These are phyloP conservation scores for Tephrocybe sp. DNA, from an alignment of 768 basidiomycete species.

Conservation along the genomic window DNA sequence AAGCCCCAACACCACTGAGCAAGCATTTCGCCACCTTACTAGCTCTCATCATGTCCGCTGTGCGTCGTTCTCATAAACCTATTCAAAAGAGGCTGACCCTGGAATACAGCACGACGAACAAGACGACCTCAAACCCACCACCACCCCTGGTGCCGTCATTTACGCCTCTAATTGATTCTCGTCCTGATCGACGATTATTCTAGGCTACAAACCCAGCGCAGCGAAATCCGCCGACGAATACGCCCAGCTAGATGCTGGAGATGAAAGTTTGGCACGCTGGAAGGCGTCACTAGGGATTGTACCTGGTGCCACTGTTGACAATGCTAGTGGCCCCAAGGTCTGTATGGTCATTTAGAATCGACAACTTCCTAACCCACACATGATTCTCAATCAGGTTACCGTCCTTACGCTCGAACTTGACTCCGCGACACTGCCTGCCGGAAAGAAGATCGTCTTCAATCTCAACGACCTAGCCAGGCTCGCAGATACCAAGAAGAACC, in stretches of 20 bases:
- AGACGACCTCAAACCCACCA: constrained; percentile 64
- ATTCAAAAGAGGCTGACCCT: constrained; percentile 2
- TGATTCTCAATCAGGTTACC: constrained; percentile 53
- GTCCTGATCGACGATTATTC: constrained; percentile 14
- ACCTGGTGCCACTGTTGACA: constrained; percentile 38
- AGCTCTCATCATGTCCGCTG: constrained; percentile 47
- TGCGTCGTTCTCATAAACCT: constrained; percentile 24
- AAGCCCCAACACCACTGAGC: constrained; percentile 4
- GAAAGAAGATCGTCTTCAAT: constrained; percentile 66
- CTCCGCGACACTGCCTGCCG: constrained; percentile 65
- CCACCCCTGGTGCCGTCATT: constrained; percentile 58
- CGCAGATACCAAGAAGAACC: constrained; percentile 70
- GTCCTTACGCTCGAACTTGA: constrained; percentile 74
- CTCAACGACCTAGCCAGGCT: constrained; percentile 47
- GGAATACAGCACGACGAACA: constrained; percentile 55
- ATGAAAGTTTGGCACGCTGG: constrained; percentile 94
- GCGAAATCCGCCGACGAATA: constrained; percentile 80
- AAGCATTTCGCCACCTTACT: constrained; percentile 23
- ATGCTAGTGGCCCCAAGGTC: constrained; percentile 66
- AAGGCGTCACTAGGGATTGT: constrained; percentile 90
- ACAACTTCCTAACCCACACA: constrained; percentile 9
- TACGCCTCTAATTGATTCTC: not conserved
- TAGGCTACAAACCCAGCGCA: constrained; percentile 74
- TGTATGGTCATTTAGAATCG: constrained; percentile 4
- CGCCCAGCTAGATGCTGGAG: constrained; percentile 80